A percentile compares a stretch with the other conserved stretches of the same genome.
phyloP scores from a whole-genome alignment of 306 rosid genomes.

The Dalbergia cochinchinensis region DNA sequence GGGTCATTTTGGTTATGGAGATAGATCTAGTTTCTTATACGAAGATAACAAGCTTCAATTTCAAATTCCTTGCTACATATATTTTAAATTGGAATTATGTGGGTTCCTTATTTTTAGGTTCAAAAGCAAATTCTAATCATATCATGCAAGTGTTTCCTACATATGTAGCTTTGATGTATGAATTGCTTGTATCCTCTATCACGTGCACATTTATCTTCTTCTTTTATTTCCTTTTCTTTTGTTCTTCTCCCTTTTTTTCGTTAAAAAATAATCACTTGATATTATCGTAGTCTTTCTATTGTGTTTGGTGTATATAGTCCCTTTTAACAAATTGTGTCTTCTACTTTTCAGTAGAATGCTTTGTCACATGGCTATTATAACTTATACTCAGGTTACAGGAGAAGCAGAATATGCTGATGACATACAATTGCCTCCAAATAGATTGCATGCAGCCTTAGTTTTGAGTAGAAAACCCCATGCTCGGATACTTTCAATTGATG shows the following conservation, averaged over 20 bases:
- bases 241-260: too few relatives aligned
- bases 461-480: conserved; percentile 95
- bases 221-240: neutral
- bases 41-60: neutral
- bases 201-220: neutral
- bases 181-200: conserved; percentile 5
- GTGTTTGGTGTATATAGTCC: conserved; percentile 15
- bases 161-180: neutral
- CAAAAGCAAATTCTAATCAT: neutral
- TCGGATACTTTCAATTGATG: conserved; percentile 74
- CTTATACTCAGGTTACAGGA: conserved; percentile 80
- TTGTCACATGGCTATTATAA: conserved; percentile 40
- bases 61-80: conserved; percentile 25
- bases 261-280: neutral
- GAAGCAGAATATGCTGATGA: conserved; percentile 94
- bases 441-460: conserved; percentile 89
- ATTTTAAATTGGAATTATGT: conserved; percentile 11
- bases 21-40: neutral
- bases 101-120: conserved; percentile 14
- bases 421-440: conserved; percentile 67
- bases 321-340: conserved; percentile 35
- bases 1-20: conserved; percentile 7
- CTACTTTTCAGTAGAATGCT: conserved; percentile 23
- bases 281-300: conserved; percentile 16
- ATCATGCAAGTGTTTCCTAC: conserved; percentile 1